phyloP scores from a whole-genome alignment of 2,329 filamentous ascomycete species.

The Colletotrichum tabaci region DNA sequence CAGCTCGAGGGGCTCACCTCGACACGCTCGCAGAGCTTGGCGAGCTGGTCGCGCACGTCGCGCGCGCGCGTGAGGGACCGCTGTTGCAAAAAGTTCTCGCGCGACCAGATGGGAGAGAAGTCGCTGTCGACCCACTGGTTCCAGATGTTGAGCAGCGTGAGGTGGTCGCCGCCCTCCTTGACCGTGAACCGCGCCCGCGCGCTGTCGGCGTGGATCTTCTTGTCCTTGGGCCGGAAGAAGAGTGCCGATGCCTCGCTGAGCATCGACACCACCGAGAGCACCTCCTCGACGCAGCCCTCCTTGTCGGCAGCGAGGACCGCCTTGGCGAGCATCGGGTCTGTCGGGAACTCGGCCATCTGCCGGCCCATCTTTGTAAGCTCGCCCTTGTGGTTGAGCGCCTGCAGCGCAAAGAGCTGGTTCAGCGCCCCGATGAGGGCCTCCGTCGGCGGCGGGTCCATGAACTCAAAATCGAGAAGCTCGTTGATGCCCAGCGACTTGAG shows the following conservation, averaged over 20 bases:
- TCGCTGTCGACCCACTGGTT: slow-evolving; percentile 96
- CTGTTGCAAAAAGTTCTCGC: slow-evolving; percentile 95
- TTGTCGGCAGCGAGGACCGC: slow-evolving; percentile 90
- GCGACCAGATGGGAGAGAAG: slow-evolving; percentile 88
- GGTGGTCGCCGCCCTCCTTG: slow-evolving; percentile 91
- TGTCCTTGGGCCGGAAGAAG: slow-evolving; percentile 96
- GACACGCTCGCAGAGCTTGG: slow-evolving; percentile 92
- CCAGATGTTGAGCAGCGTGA: slow-evolving; percentile 92
- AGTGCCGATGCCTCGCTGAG: slow-evolving; percentile 88
- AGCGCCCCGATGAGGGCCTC: slow-evolving; percentile 91
- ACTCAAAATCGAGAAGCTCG: slow-evolving; percentile 93
- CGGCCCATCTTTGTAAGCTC: slow-evolving; percentile 91
- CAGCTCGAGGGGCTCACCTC: slow-evolving; percentile 82
- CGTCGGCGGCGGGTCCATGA: slow-evolving; percentile 92
- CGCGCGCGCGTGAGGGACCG: slow-evolving; percentile 89
- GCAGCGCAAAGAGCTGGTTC: slow-evolving; percentile 92
- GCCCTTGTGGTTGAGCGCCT: slow-evolving; percentile 89
- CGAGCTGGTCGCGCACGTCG: slow-evolving; percentile 92
- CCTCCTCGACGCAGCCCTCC: slow-evolving; percentile 93
- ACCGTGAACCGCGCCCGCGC: slow-evolving; percentile 90
- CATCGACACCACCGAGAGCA: slow-evolving; percentile 95
- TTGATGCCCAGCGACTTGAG: slow-evolving; percentile 94
- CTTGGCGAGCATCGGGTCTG: slow-evolving; percentile 92
- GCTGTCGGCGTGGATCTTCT: slow-evolving; percentile 95
- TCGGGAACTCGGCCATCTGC: slow-evolving; percentile 96